Percentiles rank a stretch among this genome's conserved stretches.
Conservation (phyloP, 495 filamentous ascomycete species). For the Lasiosphaeria miniovina region DNA sequence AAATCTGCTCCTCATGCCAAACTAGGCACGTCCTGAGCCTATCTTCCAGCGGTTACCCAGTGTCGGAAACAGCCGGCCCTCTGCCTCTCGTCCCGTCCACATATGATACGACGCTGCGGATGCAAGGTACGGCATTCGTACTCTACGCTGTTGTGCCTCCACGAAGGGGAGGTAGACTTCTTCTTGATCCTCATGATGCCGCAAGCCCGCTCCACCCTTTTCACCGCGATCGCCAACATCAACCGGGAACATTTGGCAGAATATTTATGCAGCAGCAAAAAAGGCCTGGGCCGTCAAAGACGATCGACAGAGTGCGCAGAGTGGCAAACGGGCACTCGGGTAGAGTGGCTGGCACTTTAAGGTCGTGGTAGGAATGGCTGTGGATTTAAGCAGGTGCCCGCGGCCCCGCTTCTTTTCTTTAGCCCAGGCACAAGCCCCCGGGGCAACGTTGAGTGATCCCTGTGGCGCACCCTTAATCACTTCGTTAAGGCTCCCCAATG, state of each 20-base stretch:
- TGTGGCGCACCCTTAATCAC: conserved; percentile 30
- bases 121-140: too few relatives aligned
- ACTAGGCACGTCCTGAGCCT: not conserved
- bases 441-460: conserved; percentile 12
- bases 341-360: not conserved
- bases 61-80: too few relatives aligned
- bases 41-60: too few relatives aligned
- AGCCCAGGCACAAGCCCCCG: conserved; percentile 20
- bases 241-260: conserved; percentile 2
- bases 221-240: not conserved
- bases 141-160: too few relatives aligned
- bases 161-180: not conserved
- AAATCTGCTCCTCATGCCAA: not conserved
- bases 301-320: not conserved
- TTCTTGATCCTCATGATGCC: not conserved
- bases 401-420: conserved; percentile 5
- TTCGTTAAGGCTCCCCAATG: conserved; percentile 9
- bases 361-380: not conserved
- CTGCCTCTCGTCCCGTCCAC: too few relatives aligned
- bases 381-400: not conserved
- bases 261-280: too few relatives aligned
- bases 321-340: not conserved
- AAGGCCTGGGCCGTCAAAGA: too few relatives aligned
- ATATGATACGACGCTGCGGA: too few relatives aligned
- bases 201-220: not conserved